phyloP scores from a whole-genome alignment of 441 rosid species.

The Populus hybrid region DNA sequence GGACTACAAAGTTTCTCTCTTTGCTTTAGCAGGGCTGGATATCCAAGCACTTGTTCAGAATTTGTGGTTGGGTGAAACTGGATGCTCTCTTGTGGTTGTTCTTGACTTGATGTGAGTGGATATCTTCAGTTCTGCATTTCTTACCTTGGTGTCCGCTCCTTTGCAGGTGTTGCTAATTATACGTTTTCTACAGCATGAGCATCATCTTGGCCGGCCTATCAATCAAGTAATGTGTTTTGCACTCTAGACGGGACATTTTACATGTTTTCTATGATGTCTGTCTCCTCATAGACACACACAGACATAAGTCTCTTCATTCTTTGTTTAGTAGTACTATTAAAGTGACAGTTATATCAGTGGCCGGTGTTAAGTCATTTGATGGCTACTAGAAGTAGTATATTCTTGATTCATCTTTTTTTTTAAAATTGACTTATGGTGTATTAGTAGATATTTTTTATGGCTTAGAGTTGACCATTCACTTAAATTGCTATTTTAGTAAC shows the following conservation, averaged over 20 bases:
- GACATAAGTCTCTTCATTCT: not conserved
- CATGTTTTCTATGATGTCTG: not conserved
- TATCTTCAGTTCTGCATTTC: slow-evolving; percentile 2
- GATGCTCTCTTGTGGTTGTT: not conserved
- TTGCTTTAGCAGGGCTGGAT: not conserved
- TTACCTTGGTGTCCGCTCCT: slow-evolving; percentile 8
- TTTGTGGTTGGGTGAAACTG: slow-evolving; percentile 3
- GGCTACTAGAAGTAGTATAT: not conserved
- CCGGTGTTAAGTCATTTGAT: not conserved
- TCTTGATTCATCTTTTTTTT: not conserved
- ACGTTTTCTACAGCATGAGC: slow-evolving; percentile 96
- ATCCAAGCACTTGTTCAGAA: not conserved
- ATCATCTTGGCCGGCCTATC: slow-evolving; percentile 86
- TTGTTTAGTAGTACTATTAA: not conserved
- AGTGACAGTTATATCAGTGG: not conserved
- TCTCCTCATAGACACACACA: not conserved
- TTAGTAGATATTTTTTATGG: not conserved
- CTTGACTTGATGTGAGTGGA: not conserved
- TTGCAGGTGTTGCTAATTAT: slow-evolving; percentile 81
- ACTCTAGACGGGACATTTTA: not conserved
- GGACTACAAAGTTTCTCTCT: not conserved
- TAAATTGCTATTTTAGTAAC: not conserved
- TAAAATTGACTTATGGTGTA: not conserved
- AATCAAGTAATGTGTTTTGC: slow-evolving; percentile 55
- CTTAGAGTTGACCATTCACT: not conserved